phyloP scores from a whole-genome alignment of 2,329 filamentous ascomycete species.

The Monilinia laxa region DNA sequence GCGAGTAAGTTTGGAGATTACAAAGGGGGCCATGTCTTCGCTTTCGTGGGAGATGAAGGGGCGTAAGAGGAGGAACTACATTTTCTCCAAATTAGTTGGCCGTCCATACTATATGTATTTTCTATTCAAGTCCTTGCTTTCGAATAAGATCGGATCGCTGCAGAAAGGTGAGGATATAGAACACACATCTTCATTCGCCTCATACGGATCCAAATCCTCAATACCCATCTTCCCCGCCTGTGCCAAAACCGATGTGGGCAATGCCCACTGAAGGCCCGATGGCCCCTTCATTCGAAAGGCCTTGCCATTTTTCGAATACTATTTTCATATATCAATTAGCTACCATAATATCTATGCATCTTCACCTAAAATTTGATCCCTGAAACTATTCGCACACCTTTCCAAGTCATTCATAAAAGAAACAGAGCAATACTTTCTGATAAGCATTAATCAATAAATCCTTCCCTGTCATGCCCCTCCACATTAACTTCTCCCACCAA shows the following conservation, averaged over 20 bases:
- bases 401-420: neutral
- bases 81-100: neutral
- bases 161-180: neutral
- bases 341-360: no score
- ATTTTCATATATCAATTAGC: neutral
- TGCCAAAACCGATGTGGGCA: slow-evolving; percentile 12
- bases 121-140: neutral
- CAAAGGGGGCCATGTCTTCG: slow-evolving; percentile 12
- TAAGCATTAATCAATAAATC: slow-evolving; percentile 13
- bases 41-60: slow-evolving; percentile 10
- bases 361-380: neutral
- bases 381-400: neutral
- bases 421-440: slow-evolving; percentile 8
- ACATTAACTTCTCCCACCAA: neutral
- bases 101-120: neutral
- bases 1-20: slow-evolving; percentile 7
- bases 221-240: slow-evolving; percentile 14
- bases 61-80: slow-evolving; percentile 1
- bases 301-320: slow-evolving; percentile 21
- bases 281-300: slow-evolving; percentile 14
- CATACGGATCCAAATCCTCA: slow-evolving; percentile 14
- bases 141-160: no score
- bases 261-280: slow-evolving; percentile 12
- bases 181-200: slow-evolving; percentile 21
- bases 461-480: neutral